A percentile compares a stretch with the other conserved stretches of the same genome.
These are phyloP conservation scores for Wickerhamiella allomyrinae DNA, from an alignment of 805 yeast genomes.

Conservation along the genomic window DNA sequence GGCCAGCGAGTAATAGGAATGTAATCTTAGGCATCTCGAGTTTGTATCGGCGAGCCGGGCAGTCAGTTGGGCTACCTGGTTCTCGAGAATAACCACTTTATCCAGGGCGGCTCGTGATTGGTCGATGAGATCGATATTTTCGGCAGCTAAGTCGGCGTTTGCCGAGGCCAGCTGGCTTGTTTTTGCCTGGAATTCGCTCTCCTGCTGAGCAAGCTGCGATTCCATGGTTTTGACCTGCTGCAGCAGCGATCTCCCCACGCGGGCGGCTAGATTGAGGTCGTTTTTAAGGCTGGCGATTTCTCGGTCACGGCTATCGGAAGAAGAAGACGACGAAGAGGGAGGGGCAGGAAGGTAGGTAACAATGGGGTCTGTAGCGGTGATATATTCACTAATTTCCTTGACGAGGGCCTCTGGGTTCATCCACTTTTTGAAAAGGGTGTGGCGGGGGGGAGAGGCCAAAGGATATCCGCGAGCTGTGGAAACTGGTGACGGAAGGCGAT, in stretches of 20 bases:
- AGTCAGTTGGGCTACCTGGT: slow-evolving; percentile 7
- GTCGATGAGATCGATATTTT: slow-evolving; percentile 11
- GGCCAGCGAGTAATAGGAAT: slow-evolving; percentile 12
- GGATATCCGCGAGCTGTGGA: too few species aligned
- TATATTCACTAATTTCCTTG: not conserved
- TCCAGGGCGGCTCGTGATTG: slow-evolving; percentile 10
- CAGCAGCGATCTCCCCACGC: slow-evolving; percentile 16
- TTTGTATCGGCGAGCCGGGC: slow-evolving; percentile 9
- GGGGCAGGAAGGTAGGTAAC: not conserved
- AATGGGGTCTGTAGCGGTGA: not conserved
- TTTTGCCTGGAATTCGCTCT: slow-evolving; percentile 7
- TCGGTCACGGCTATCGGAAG: slow-evolving; percentile 5
- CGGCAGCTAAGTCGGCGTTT: slow-evolving; percentile 9
- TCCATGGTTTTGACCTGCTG: slow-evolving; percentile 15
- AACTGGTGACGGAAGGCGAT: too few species aligned
- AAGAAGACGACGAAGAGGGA: not conserved
- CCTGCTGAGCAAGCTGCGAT: slow-evolving; percentile 6
- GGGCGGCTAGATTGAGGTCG: slow-evolving; percentile 17
- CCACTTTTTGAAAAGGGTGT: too few species aligned
- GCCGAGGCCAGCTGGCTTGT: not conserved
- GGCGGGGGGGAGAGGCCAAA: too few species aligned
- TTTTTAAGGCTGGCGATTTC: slow-evolving; percentile 13
- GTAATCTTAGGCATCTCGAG: slow-evolving; percentile 8
- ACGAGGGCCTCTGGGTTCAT: not conserved
- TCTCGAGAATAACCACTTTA: slow-evolving; percentile 11